Conservation (phyloP, 305 asterid species). For the Caryopteris hybrid region DNA sequence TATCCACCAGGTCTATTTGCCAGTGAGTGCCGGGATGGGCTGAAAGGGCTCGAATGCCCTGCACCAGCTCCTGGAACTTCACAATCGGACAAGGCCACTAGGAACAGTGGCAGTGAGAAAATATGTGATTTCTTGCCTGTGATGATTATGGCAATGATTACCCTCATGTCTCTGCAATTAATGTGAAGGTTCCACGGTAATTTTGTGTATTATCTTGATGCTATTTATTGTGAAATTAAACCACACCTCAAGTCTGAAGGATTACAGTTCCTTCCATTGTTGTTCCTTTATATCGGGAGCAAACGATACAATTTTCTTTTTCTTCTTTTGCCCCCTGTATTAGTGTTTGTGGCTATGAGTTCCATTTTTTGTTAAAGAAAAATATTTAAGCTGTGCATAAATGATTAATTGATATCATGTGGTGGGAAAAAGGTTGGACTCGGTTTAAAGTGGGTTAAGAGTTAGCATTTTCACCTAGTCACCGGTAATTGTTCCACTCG, state of each 20-base stretch:
- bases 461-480: too few species aligned
- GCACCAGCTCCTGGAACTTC: conserved; percentile 31
- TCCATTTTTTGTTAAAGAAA: neutral
- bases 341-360: too few species aligned
- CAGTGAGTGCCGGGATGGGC: conserved; percentile 48
- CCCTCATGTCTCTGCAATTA: conserved; percentile 22
- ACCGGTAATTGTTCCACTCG: too few species aligned
- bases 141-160: conserved; percentile 25
- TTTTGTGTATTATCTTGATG: conserved; percentile 8
- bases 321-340: too few species aligned
- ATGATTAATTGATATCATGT: neutral
- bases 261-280: conserved; percentile 3
- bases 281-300: neutral
- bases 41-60: conserved; percentile 57
- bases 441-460: too few species aligned
- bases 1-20: conserved; percentile 81
- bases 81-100: conserved; percentile 6
- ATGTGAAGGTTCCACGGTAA: conserved; percentile 20
- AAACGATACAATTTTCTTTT: too few species aligned
- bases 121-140: conserved; percentile 16
- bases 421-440: neutral
- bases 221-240: conserved; percentile 11
- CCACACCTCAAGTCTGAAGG: neutral
- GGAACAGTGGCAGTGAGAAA: conserved; percentile 14
- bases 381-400: neutral